These are phyloP conservation scores for Magnusiomyces suaveolens DNA, from an alignment of 1,139 yeast genomes.

Conservation along the genomic window DNA sequence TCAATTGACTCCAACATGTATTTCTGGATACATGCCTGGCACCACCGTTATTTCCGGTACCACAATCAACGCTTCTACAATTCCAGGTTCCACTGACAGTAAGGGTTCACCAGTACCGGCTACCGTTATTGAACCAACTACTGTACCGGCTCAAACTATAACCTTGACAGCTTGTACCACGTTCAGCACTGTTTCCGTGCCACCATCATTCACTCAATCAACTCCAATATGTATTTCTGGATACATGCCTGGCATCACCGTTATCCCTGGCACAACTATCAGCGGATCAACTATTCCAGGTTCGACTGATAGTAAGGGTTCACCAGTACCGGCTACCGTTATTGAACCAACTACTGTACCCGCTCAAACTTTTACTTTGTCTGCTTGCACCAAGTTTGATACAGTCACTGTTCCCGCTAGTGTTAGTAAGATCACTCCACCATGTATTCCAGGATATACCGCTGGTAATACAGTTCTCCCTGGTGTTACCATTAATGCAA, in stretches of 20 bases:
- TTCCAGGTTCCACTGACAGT: constrained; percentile 1
- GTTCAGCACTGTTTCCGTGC: neutral
- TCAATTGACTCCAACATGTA: constrained; percentile 4
- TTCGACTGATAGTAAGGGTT: neutral
- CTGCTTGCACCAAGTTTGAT: too few relatives aligned
- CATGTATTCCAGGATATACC: too few relatives aligned
- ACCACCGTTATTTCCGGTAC: constrained; percentile 6
- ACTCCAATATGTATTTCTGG: constrained; percentile 1
- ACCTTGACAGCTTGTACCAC: too few relatives aligned
- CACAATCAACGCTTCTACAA: constrained; percentile 3
- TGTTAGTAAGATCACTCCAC: too few relatives aligned
- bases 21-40: neutral
- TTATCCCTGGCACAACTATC: constrained; percentile 4
- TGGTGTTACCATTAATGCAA: too few relatives aligned
- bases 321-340: too few relatives aligned
- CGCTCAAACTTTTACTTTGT: too few relatives aligned
- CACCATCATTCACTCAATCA: neutral
- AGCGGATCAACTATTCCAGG: constrained; percentile 1
- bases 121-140: too few relatives aligned
- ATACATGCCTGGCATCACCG: neutral
- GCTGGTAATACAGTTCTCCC: too few relatives aligned
- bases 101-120: constrained; percentile 5
- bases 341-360: too few relatives aligned
- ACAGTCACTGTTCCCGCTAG: too few relatives aligned
- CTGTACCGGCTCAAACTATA: too few relatives aligned